phyloP scores from a whole-genome alignment of 2,329 filamentous ascomycete species.

The Sphaerulina populicola region DNA sequence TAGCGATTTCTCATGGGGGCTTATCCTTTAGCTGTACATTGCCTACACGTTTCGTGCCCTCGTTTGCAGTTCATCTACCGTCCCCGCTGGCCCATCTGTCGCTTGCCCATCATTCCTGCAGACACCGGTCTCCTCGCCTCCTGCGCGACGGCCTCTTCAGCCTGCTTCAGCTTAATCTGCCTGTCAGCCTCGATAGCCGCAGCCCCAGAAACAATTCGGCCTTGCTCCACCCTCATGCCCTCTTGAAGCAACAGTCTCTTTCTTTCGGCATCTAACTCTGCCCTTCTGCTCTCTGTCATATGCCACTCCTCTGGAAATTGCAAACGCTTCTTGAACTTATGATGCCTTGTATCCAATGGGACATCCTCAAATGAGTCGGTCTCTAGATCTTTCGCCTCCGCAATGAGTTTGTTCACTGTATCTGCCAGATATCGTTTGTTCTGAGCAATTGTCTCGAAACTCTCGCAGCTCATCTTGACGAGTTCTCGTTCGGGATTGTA shows the following conservation, averaged over 20 bases:
- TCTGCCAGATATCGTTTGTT: constrained; percentile 94
- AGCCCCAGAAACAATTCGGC: constrained; percentile 31
- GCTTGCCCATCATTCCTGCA: constrained; percentile 29
- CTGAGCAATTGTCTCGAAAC: constrained; percentile 75
- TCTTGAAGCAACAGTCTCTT: constrained; percentile 48
- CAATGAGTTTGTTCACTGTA: constrained; percentile 62
- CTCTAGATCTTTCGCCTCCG: constrained; percentile 60
- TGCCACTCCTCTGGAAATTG: constrained; percentile 78
- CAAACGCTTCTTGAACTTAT: constrained; percentile 58
- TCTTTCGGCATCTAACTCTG: constrained; percentile 57
- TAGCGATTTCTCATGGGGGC: neutral
- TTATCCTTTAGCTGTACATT: constrained; percentile 3
- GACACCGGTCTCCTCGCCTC: constrained; percentile 26
- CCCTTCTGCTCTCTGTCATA: constrained; percentile 60
- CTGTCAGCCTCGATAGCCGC: constrained; percentile 26
- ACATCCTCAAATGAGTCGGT: constrained; percentile 80
- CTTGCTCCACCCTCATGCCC: constrained; percentile 45
- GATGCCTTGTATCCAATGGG: constrained; percentile 80
- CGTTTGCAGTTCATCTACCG: neutral
- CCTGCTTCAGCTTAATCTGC: constrained; percentile 19
- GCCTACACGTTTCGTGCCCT: neutral
- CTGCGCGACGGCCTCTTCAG: constrained; percentile 29
- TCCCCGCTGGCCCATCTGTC: constrained; percentile 24
- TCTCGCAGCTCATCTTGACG: constrained; percentile 82
- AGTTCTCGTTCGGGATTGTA: constrained; percentile 79